Conservation (phyloP, 2,329 filamentous ascomycete species). For the Parasarocladium wereldwijsianum region DNA sequence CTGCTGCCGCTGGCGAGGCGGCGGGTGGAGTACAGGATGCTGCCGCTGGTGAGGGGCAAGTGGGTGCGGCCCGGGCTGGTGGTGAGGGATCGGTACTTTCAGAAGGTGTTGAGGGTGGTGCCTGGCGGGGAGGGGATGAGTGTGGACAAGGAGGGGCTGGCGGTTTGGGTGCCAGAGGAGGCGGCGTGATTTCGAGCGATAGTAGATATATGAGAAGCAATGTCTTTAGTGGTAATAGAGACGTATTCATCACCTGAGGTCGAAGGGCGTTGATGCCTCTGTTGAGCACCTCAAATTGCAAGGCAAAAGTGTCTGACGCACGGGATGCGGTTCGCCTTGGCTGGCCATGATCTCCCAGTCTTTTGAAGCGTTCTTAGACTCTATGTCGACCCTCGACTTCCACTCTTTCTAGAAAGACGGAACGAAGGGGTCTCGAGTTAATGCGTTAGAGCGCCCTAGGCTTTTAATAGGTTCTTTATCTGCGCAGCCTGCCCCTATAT, state of each 20-base stretch:
- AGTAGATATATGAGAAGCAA: not conserved
- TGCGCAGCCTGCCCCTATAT: no score
- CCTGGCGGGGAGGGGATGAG: constrained; percentile 63
- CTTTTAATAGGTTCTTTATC: no score
- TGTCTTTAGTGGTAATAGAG: not conserved
- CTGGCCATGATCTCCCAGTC: no score
- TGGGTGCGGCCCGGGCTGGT: constrained; percentile 63
- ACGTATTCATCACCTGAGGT: not conserved
- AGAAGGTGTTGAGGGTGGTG: constrained; percentile 72
- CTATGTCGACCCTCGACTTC: no score
- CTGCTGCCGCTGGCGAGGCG: constrained; percentile 70
- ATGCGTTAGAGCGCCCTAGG: no score
- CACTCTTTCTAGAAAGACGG: no score
- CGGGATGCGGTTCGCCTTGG: no score
- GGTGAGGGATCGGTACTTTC: constrained; percentile 83
- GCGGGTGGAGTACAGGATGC: constrained; percentile 55
- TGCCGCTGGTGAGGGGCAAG: constrained; percentile 52
- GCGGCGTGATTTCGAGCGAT: constrained; percentile 8
- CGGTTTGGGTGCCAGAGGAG: constrained; percentile 42
- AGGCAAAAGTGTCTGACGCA: no score
- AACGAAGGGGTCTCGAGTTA: no score
- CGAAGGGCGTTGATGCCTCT: not conserved
- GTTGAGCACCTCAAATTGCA: no score
- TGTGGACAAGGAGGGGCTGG: constrained; percentile 46
- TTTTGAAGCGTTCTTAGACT: no score